A percentile compares a stretch with the other conserved stretches of the same genome.
phyloP scores from a whole-genome alignment of 495 filamentous ascomycete genomes.

The Sabuloglossum arenarium region DNA sequence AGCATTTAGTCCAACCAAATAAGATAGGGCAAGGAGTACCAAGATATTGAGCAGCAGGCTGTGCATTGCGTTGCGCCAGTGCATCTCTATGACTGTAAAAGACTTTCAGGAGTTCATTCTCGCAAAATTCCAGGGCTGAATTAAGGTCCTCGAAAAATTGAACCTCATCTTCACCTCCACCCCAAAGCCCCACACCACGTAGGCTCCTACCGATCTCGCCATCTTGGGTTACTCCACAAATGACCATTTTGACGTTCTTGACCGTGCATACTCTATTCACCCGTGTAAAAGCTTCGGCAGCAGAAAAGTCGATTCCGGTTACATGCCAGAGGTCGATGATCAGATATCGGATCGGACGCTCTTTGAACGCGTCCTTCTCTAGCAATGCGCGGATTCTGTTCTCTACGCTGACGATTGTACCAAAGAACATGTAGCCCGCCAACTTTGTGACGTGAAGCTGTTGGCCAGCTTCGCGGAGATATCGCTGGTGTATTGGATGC shows the following conservation, averaged over 20 bases:
- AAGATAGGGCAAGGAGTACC: conserved; percentile 4
- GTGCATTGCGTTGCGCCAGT: conserved; percentile 5
- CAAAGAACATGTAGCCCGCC: conserved; percentile 85
- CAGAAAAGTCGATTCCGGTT: conserved; percentile 85
- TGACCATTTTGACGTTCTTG: conserved; percentile 53
- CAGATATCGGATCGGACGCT: conserved; percentile 65
- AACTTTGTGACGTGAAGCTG: conserved; percentile 85
- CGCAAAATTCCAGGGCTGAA: conserved; percentile 77
- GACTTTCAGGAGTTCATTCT: conserved; percentile 80
- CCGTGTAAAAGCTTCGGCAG: conserved; percentile 80
- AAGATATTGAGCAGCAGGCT: conserved; percentile 10
- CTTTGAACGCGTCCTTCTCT: conserved; percentile 54
- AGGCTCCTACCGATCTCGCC: conserved; percentile 58
- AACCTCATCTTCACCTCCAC: conserved; percentile 40
- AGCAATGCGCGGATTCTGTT: conserved; percentile 63
- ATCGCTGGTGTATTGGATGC: conserved; percentile 74
- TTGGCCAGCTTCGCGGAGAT: conserved; percentile 59
- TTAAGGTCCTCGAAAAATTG: conserved; percentile 78
- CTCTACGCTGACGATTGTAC: conserved; percentile 87
- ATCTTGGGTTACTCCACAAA: conserved; percentile 57
- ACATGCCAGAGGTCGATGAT: conserved; percentile 82
- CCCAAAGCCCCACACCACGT: conserved; percentile 57
- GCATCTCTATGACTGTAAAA: conserved; percentile 35
- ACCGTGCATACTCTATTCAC: conserved; percentile 62
- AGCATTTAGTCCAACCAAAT: conserved; percentile 5